A percentile compares a stretch with the other conserved stretches of the same genome.
Evolutionary conservation across 176 grass and related monocot genomes (phyloP).

Genomic region (Aegilops umbellulata): DNA sequence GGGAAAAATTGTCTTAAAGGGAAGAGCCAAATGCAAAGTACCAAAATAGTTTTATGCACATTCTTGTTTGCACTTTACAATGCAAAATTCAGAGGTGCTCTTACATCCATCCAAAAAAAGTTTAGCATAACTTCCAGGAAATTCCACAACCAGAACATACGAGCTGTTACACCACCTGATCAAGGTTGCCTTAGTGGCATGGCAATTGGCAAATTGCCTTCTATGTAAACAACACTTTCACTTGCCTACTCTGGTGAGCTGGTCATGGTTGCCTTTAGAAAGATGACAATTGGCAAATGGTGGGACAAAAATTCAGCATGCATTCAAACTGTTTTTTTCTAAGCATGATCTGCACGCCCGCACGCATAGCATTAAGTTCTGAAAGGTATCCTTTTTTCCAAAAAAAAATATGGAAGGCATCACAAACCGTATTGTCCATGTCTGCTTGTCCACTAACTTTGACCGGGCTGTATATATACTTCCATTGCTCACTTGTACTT

Average conservation of each 20-base stretch:
- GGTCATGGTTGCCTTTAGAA: conserved; percentile 14
- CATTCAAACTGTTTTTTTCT: background rate
- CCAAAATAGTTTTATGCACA: background rate
- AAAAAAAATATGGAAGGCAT: background rate
- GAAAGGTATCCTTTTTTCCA: background rate
- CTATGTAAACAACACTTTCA: background rate
- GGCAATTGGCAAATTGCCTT: conserved; percentile 21
- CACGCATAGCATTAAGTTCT: conserved; percentile 9
- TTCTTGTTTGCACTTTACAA: conserved; percentile 2
- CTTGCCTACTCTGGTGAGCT: background rate
- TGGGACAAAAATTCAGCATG: background rate
- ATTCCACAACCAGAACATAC: background rate
- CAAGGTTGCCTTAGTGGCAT: conserved; percentile 15
- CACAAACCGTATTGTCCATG: background rate
- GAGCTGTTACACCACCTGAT: background rate
- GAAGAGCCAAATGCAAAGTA: background rate
- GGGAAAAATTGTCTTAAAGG: conserved; percentile 20
- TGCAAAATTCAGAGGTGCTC: background rate
- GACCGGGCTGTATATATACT: conserved; percentile 23
- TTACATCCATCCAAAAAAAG: background rate
- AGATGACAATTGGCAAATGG: conserved; percentile 25
- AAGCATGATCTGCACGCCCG: background rate
- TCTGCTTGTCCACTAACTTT: conserved; percentile 10
- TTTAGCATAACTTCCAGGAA: background rate
- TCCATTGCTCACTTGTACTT: background rate